These are phyloP conservation scores for Aspergillus cavernicola DNA, from an alignment of 495 filamentous ascomycete genomes.

Conservation along the genomic window DNA sequence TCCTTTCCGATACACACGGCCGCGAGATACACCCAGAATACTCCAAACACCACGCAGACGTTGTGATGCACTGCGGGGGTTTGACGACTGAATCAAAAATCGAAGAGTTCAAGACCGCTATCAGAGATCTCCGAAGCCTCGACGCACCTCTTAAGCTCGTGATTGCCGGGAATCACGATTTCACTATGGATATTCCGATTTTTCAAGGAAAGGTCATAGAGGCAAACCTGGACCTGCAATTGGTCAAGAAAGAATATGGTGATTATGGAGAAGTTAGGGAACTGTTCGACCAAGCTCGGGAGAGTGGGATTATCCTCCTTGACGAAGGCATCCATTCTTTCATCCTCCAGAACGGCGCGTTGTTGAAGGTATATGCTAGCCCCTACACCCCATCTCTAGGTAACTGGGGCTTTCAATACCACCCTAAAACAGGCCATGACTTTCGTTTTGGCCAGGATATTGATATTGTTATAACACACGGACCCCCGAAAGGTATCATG, in stretches of 20 bases:
- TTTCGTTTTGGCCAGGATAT: constrained; percentile 25
- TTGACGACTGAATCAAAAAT: constrained; percentile 57
- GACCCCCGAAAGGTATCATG: constrained; percentile 45
- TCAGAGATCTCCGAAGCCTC: constrained; percentile 48
- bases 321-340: constrained; percentile 59
- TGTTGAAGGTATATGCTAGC: constrained; percentile 59
- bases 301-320: constrained; percentile 52
- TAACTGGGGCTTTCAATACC: not conserved
- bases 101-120: constrained; percentile 44
- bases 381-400: constrained; percentile 51
- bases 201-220: constrained; percentile 31
- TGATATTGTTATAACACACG: no score
- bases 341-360: constrained; percentile 52
- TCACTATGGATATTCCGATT: constrained; percentile 50
- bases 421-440: constrained; percentile 34
- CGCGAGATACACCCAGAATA: constrained; percentile 21
- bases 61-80: constrained; percentile 68
- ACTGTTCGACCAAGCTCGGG: constrained; percentile 22
- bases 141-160: constrained; percentile 63
- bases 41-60: constrained; percentile 45
- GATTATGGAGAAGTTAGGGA: constrained; percentile 23
- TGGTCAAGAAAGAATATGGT: constrained; percentile 30
- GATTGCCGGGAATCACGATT: constrained; percentile 72
- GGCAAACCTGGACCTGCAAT: constrained; percentile 19
- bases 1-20: constrained; percentile 58